Conservation (phyloP, 495 filamentous ascomycete genomes). For the Bombardia bombarda region DNA sequence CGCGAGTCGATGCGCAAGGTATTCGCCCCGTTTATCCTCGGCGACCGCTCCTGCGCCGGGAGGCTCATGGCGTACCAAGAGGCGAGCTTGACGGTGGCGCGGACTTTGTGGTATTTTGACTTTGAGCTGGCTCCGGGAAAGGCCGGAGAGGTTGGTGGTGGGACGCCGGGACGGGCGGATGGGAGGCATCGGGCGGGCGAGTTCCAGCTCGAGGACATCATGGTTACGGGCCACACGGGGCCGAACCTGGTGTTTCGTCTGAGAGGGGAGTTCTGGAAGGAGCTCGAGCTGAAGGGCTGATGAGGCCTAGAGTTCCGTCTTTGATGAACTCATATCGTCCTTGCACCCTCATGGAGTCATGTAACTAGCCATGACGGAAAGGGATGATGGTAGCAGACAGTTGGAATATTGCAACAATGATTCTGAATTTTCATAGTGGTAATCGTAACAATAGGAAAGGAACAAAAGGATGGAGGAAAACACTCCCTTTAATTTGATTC, state of each 20-base stretch:
- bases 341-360: too few species aligned
- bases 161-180: neutral
- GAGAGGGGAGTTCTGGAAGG: slow-evolving; percentile 2
- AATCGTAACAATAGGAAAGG: too few species aligned
- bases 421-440: too few species aligned
- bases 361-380: too few species aligned
- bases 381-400: too few species aligned
- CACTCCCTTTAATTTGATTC: too few species aligned
- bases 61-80: slow-evolving; percentile 36
- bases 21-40: slow-evolving; percentile 37
- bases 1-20: slow-evolving; percentile 15
- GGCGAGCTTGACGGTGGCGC: slow-evolving; percentile 23
- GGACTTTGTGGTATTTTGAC: slow-evolving; percentile 26
- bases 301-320: too few species aligned
- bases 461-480: too few species aligned
- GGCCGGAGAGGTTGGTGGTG: slow-evolving; percentile 6
- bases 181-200: slow-evolving; percentile 5
- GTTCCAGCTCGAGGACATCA: slow-evolving; percentile 11
- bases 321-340: too few species aligned
- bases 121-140: slow-evolving; percentile 17
- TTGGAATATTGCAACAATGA: too few species aligned
- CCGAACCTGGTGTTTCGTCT: slow-evolving; percentile 19
- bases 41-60: slow-evolving; percentile 36
- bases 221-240: slow-evolving; percentile 19
- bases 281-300: too few species aligned